Evolutionary conservation across 2,329 filamentous ascomycete species (phyloP), one percentile per base, ranked within the genome.

Genomic region (Colletotrichum destructivum): DNA sequence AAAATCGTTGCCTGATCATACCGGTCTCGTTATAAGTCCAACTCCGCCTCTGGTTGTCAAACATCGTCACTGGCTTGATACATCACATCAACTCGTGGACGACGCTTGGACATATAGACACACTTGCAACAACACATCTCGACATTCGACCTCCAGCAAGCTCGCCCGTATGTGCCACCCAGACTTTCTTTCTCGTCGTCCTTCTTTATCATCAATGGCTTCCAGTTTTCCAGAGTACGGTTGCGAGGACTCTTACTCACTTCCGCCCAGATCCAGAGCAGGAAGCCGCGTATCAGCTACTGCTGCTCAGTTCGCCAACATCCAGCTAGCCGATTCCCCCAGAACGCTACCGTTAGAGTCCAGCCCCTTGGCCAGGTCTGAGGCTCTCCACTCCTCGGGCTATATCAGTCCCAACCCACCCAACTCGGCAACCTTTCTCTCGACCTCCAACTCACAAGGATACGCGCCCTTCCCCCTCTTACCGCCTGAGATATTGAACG

Each of bases 241-340:
- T 71, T 75, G 72, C 74, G 76, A 79, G 76, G 74, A 79, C 75
- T 75, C 75, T 78, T 76, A 78, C 80, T 81, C 79, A 81, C 80
- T 76, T 73, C 76, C 75, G 71, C 77, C 78, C 76, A 81, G 79
- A 75, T 80, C 78, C 74, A 76, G 77, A 76, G 75, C 75, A 72
- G 76, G 75, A 72, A 77, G 78, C 76, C 73, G 75, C 72, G 77
- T 77, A 72, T 78, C 79, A 71, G 77, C 78, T 55, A 78, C 76
- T 72, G 72, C 75, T 63, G 74, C 76, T 60, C 73, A 75, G 62
- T 74, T 77, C 55, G 76, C 75, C 72, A 76, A 74, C 71, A 75
- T 79, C 35, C 70, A 76, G 60, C 74, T 77, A 56, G 67, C 73
- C 71, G 77, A 76, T 67, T 78, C 77, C 52, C 73, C 75, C 74